These are phyloP conservation scores for Ganoderma lucidum DNA, from an alignment of 1,284 basidiomycete genomes.

Conservation along the genomic window DNA sequence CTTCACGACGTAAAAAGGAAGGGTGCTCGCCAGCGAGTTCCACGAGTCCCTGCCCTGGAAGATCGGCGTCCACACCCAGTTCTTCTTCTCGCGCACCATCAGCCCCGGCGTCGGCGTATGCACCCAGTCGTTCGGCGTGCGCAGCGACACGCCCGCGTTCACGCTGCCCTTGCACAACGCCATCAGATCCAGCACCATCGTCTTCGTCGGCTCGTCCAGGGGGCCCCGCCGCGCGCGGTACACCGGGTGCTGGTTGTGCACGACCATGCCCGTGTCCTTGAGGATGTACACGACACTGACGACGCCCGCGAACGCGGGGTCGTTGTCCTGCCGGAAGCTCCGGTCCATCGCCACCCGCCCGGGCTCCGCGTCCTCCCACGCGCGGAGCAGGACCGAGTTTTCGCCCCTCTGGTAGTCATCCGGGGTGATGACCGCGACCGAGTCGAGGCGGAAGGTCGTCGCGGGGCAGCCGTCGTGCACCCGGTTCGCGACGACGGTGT, in stretches of 20 bases:
- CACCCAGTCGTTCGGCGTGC: conserved; percentile 2
- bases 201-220: conserved; percentile 4
- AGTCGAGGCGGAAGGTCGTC: conserved; percentile 7
- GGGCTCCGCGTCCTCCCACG: conserved; percentile 13
- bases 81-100: conserved; percentile 8
- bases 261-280: conserved; percentile 15
- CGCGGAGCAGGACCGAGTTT: not conserved
- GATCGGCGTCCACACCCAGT: conserved; percentile 11
- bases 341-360: conserved; percentile 15
- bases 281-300: conserved; percentile 13
- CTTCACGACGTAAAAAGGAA: conserved; percentile 2
- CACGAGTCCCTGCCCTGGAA: not conserved
- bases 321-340: conserved; percentile 3
- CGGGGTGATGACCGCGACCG: not conserved
- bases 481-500: conserved; percentile 2
- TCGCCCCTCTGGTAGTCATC: not conserved
- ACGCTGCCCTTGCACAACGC: conserved; percentile 7
- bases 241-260: conserved; percentile 15
- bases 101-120: conserved; percentile 8
- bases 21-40: not conserved
- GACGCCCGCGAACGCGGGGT: conserved; percentile 10
- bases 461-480: conserved; percentile 1
- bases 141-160: conserved; percentile 2
- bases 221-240: conserved; percentile 5
- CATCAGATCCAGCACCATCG: conserved; percentile 4